Evolutionary conservation across 2,329 filamentous ascomycete species (phyloP).

Genomic region (Pestalotiopsis sp.): DNA sequence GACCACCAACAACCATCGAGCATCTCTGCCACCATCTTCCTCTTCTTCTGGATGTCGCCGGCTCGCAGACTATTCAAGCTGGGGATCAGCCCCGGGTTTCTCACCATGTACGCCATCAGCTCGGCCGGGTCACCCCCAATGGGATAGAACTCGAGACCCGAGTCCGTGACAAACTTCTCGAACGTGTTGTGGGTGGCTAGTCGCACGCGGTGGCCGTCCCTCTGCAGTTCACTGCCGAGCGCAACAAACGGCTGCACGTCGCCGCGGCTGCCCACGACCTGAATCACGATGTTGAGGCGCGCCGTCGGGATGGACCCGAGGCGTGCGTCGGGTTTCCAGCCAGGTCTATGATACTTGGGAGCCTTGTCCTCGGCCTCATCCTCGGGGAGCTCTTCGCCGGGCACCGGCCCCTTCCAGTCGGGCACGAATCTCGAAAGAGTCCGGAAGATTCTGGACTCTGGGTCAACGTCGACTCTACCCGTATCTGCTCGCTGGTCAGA

Average conservation of each 20-base stretch:
- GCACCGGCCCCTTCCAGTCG: neutral
- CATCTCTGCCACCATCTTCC: conserved; percentile 70
- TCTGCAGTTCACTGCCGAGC: conserved; percentile 65
- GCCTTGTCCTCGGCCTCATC: neutral
- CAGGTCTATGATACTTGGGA: neutral
- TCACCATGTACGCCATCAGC: conserved; percentile 67
- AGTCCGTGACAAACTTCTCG: conserved; percentile 65
- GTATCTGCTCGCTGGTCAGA: neutral
- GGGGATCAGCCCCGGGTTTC: conserved; percentile 40
- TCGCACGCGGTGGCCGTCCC: conserved; percentile 71
- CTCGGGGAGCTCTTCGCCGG: neutral
- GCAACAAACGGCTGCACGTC: conserved; percentile 79
- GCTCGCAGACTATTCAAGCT: conserved; percentile 35
- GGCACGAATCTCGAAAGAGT: neutral
- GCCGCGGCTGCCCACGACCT: conserved; percentile 74
- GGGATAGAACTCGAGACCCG: conserved; percentile 75
- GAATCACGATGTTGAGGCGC: conserved; percentile 70
- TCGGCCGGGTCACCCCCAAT: conserved; percentile 76
- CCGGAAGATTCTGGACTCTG: neutral
- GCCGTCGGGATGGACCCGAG: neutral
- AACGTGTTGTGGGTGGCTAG: conserved; percentile 75
- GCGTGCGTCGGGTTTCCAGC: neutral
- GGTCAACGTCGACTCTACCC: neutral
- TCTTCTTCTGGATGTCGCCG: conserved; percentile 38
- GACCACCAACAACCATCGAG: conserved; percentile 84